Base-by-base conservation (phyloP, 2,329 filamentous ascomycete genomes). In the Alternaria gansuensis region DNA sequence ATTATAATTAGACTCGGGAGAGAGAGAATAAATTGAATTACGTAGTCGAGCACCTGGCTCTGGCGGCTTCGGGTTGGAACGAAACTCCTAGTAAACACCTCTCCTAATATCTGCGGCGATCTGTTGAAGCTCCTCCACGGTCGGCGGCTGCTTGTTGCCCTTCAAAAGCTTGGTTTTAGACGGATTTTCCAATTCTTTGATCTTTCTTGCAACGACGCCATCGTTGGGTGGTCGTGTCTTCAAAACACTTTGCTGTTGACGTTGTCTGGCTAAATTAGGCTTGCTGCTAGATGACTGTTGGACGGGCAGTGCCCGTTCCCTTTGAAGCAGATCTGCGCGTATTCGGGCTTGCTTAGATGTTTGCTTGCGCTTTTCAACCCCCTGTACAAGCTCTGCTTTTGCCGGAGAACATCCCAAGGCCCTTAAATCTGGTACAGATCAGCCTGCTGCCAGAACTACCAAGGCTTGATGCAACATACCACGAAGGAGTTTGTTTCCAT, bases 91-190 rank as follows among this genome's bases (percentile, higher is more conserved):
- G 43, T 70, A 66, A 5, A 63, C 14, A 2, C 67, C 67, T 34
- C 62, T 62, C 51, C 57, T 62, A 13, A 72, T 67, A 37, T 69
- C 68, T 5, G 64, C 62, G 4, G 65, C 67, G 48, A 71, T 67
- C 50, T 65, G 64, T 40, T 60, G 57, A n/a, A 72, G 50, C 49
- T 70, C 67, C 36, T 69, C 65, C 11, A 72, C 54, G 1, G 62
- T 64, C 7, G 69, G 68, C 13, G 67, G 67, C 17, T 60, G 28
- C 28, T 51, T 59, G 9, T 34, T 34, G 17, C 52, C 52, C 13
- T 45, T 56, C 4, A 56, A 14, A 8, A 51, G 21, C 23, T 36
- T 46, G 23, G 49, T 46, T 23, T 29, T 59, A 21, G 46, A 50
- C 6, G 33, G 21, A 23, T 14, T 51, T 24, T 59, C 56, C 56